Evolutionary conservation across 129 eudicot genomes (phyloP).

Genomic region (Tanacetum coccineum): DNA sequence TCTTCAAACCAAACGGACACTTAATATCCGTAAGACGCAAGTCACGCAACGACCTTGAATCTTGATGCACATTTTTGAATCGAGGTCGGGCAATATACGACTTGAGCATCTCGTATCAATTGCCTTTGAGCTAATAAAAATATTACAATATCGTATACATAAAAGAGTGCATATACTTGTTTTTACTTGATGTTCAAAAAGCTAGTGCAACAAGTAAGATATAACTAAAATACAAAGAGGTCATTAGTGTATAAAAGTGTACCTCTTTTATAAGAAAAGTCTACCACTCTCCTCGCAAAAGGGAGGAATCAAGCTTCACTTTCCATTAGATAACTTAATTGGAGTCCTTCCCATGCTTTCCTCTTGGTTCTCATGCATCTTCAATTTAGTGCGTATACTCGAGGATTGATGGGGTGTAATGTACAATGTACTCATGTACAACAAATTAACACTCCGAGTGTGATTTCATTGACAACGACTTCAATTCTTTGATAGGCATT

Average conservation of each 20-base stretch:
- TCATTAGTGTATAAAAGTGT: conserved; percentile 13
- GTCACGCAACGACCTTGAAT: too few species aligned
- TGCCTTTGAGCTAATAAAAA: too few species aligned
- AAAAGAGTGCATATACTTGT: background rate
- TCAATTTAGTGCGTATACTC: background rate
- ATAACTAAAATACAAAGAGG: background rate
- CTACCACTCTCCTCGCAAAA: conserved; percentile 28
- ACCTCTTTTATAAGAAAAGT: conserved; percentile 11
- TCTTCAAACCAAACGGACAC: too few species aligned
- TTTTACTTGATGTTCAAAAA: background rate
- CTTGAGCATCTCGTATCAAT: too few species aligned
- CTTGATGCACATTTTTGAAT: too few species aligned
- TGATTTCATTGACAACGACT: conserved; percentile 18
- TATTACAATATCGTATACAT: too few species aligned
- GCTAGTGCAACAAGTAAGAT: background rate
- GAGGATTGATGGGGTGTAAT: conserved; percentile 11
- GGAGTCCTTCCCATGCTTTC: conserved; percentile 25
- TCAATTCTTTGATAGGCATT: background rate
- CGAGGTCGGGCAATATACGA: too few species aligned
- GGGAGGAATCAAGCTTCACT: conserved; percentile 29
- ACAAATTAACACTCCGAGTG: background rate
- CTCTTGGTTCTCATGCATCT: conserved; percentile 20
- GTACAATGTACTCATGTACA: conserved; percentile 17
- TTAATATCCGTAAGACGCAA: too few species aligned
- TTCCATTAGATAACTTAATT: conserved; percentile 30